These are phyloP conservation scores for Globisporangium cystogenes DNA, from an alignment of 352 stramenopile species.

Conservation along the genomic window DNA sequence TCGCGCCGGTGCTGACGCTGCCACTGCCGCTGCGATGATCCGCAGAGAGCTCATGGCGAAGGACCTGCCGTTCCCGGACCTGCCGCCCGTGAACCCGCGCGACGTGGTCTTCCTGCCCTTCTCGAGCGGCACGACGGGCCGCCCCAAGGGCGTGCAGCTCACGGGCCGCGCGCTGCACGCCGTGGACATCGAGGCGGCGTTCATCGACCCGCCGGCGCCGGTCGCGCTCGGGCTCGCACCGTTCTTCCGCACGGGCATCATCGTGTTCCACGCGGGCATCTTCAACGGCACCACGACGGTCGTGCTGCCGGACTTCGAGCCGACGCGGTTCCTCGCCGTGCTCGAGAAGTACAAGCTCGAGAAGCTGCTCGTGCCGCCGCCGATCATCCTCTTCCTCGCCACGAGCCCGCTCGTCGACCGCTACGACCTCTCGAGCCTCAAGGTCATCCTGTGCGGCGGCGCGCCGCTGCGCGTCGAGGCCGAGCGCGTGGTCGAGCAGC, in stretches of 20 bases:
- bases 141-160: conserved; percentile 87
- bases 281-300: conserved; percentile 63
- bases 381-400: conserved; percentile 72
- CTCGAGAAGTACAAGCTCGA: conserved; percentile 65
- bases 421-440: conserved; percentile 76
- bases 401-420: conserved; percentile 84
- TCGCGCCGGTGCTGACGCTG: not conserved
- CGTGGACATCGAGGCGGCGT: conserved; percentile 54
- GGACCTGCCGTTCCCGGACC: conserved; percentile 3
- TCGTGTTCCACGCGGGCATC: conserved; percentile 63
- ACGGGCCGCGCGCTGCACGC: conserved; percentile 72
- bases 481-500: conserved; percentile 44
- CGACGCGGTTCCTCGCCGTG: conserved; percentile 73
- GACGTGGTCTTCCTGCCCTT: conserved; percentile 66
- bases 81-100: conserved; percentile 8
- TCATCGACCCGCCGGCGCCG: conserved; percentile 47
- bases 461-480: conserved; percentile 76
- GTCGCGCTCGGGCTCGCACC: conserved; percentile 84
- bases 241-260: conserved; percentile 92
- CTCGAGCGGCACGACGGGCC: conserved; percentile 90
- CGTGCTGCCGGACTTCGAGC: conserved; percentile 84
- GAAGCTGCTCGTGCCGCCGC: conserved; percentile 69
- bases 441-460: conserved; percentile 65
- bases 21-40: conserved; percentile 4
- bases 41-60: conserved; percentile 22